Conservation (phyloP, 2,329 filamentous ascomycete genomes). For the Stagonosporopsis chrysanthemi region DNA sequence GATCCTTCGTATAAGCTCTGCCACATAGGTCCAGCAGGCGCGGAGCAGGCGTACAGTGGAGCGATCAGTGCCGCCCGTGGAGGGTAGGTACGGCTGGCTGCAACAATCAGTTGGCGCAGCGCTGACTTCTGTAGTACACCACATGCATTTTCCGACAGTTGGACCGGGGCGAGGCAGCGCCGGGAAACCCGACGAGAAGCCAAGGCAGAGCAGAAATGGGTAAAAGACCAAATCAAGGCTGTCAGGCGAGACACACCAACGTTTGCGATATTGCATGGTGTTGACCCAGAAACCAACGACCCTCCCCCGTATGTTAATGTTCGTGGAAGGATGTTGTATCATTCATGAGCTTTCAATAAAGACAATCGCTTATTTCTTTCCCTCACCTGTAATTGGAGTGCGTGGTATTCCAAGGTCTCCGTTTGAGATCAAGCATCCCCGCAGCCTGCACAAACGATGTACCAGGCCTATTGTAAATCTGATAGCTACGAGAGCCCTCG, state of each 20-base stretch:
- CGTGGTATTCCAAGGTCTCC: not conserved
- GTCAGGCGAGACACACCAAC: conserved; percentile 18
- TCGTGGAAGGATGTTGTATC: conserved; percentile 12
- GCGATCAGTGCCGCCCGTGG: conserved; percentile 1
- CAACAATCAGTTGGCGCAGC: not conserved
- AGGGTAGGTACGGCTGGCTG: not conserved
- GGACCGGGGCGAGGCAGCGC: conserved; percentile 1
- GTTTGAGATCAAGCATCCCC: too few species aligned
- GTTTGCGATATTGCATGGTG: conserved; percentile 22
- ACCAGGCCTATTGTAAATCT: too few species aligned
- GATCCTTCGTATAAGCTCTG: too few species aligned
- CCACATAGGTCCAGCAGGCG: too few species aligned
- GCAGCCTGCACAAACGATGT: too few species aligned
- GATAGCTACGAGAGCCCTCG: too few species aligned
- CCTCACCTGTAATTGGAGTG: not conserved
- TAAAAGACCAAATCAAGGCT: conserved; percentile 18
- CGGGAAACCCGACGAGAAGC: conserved; percentile 7
- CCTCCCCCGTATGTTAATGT: conserved; percentile 24
- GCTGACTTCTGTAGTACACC: not conserved
- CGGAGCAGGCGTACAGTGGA: too few species aligned
- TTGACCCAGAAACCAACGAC: conserved; percentile 13
- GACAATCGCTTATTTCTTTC: not conserved
- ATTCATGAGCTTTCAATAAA: not conserved
- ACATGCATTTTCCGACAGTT: not conserved
- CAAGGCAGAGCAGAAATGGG: conserved; percentile 17